Evolutionary conservation across 2,329 filamentous ascomycete genomes (phyloP).

Genomic region (Penicillium sclerotigenum): DNA sequence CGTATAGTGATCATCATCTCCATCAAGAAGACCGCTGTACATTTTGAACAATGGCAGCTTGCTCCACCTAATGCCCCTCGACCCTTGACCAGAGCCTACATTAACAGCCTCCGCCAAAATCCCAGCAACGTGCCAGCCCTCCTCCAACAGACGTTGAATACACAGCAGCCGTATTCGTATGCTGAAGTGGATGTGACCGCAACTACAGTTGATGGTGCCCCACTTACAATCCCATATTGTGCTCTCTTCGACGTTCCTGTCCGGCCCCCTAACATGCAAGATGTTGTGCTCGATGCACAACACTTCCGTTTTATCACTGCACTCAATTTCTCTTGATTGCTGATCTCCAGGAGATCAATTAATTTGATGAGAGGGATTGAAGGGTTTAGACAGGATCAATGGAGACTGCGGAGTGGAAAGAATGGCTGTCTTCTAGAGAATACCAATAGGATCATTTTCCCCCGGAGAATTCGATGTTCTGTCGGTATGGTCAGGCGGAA

Average conservation of each 20-base stretch:
- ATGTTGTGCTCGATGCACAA: background rate
- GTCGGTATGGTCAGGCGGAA: no score
- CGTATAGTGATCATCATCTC: slow-evolving; percentile 3
- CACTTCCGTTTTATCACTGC: background rate
- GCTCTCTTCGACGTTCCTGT: background rate
- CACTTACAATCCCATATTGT: background rate
- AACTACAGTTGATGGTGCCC: background rate
- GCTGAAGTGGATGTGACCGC: background rate
- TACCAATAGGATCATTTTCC: no score
- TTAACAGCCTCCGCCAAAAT: background rate
- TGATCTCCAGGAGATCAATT: no score
- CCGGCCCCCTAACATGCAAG: background rate
- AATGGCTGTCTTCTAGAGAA: no score
- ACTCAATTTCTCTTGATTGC: background rate
- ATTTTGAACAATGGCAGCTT: slow-evolving; percentile 3
- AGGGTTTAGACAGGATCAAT: no score
- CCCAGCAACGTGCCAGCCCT: background rate
- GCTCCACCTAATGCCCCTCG: background rate
- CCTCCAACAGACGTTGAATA: background rate
- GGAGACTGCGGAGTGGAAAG: no score
- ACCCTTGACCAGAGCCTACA: background rate
- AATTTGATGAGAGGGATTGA: no score
- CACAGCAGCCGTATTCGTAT: background rate
- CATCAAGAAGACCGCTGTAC: background rate
- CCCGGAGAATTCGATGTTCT: no score